Evolutionary conservation across 108 stramenopile genomes (phyloP), one percentile per base, ranked within the genome.

Genomic region (Fragilariopsis cylindrus): DNA sequence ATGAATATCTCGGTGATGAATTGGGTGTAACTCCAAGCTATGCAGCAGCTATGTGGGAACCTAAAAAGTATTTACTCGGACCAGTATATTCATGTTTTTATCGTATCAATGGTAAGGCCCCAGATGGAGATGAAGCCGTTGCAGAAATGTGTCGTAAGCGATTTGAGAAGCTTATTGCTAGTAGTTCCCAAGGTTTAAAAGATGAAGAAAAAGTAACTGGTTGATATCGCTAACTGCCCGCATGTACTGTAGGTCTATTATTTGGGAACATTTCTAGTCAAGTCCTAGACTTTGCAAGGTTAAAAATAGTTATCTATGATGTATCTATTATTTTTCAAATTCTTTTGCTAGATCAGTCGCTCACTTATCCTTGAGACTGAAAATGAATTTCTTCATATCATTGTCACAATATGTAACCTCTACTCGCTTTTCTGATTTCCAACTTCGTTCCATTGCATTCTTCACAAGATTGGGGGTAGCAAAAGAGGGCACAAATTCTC

Each of bases 401-500:
- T 88, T 88, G 75, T 95, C 82, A 62, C 91, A 90, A 49, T 91
- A 86, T 7, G 83, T 60, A 47, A 95, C 69, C 72, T 92, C 90
- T 3, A 95, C 77, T 52, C 75, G 58, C n/a, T 66, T 70, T 57
- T 89, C 85, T 19, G 76, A 45, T 39, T 83, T 81, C 94, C 94
- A 95, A 60, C 86, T 85, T 79, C 92, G 78, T 19, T 78, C 76
- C 82, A 95, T 81, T 2, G 90, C 90, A 77, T 82, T 92, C 43
- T 76, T 56, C 3, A 92, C 90, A 48, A 95, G 80, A 57, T 88
- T 78, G 9, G 87, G 50, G 15, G 80, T 87, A 21, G 86, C 90
- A 79, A 92, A 95, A 4, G 87, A 85, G 4, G 94, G 94, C 8
- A 95, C 85, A 72, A 87, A 77, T 52, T 95, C 85, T 18, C 89